Base-by-base conservation (phyloP, 2,329 filamentous ascomycete species). In the Chaetomium sp. region DNA sequence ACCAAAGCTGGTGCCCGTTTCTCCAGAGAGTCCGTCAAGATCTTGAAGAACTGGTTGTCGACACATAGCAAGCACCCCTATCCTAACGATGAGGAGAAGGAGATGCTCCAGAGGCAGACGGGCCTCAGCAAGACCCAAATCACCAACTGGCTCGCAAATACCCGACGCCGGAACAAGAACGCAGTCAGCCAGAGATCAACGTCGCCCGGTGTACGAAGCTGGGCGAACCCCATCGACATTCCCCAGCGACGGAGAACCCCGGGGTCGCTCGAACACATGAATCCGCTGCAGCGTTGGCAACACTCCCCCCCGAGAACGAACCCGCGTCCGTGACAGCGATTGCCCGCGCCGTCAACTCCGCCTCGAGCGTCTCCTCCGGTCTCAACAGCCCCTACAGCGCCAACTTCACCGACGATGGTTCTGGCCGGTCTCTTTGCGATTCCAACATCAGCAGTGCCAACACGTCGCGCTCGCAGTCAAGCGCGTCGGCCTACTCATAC, bases 141-240 rank as follows among this genome's bases (percentile, higher is more conserved):
- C 71, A 89, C 89, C 12, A 96, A 96, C 75, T 97, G 93, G 93
- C 86, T 97, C 55, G 93, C 93, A 65, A 97, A 97, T 76, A 92
- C 92, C 64, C 87, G 93, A 51, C 87, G 93, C 63, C 85, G 93
- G 67, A 89, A 91, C 71, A 97, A 96, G 79, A 87, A 66, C 29
- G 64, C 90, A 62, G 86, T 88, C 56, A 81, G 85, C 1, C 87
- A 86, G 55, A 83, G 89, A 68, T 87, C 86, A 33, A 86, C 84
- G 21, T 93, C 91, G 4, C 90, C 92, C 0, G 86, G 89, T 70
- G 79, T 89, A 54, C 83, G 86, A 29, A 83, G 82, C 67, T 82
- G 78, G 68, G 84, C 85, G 63, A 84, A 83, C 63, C 86, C 88
- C 5, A 88, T 96, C 67, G 87, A 93, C 68, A 93, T 96, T 62